Percentiles rank a stretch among this genome's conserved stretches.
Evolutionary conservation across 176 grass and related monocot genomes (phyloP).

Genomic region (Oryza brachyantha): DNA sequence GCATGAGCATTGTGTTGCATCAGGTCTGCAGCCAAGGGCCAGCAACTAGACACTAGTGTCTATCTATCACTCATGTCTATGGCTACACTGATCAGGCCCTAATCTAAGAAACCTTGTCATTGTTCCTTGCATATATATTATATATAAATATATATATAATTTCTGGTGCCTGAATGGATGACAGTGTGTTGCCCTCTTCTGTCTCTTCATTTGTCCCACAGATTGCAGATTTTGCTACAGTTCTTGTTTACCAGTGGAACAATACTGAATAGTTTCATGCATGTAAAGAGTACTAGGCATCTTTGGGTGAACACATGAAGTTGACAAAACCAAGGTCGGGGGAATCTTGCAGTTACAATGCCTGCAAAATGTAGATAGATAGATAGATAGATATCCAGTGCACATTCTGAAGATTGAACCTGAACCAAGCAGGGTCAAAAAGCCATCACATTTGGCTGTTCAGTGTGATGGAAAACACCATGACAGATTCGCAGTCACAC

Average conservation of each 20-base stretch:
- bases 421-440: not conserved
- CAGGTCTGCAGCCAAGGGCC: not conserved
- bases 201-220: not conserved
- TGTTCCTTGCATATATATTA: not conserved
- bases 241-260: not conserved
- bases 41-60: not conserved
- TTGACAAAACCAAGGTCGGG: not conserved
- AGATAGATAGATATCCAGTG: not conserved
- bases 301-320: not conserved
- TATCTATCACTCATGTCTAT: not conserved
- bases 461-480: conserved; percentile 14
- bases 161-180: not conserved
- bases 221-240: not conserved
- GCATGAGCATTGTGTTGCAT: not conserved
- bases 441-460: not conserved
- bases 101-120: not conserved
- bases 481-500: not conserved
- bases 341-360: not conserved
- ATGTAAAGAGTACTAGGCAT: not conserved
- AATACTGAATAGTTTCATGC: not conserved
- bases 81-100: not conserved
- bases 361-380: no score
- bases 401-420: not conserved
- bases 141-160: not conserved
- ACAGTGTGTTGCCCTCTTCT: not conserved